These are phyloP conservation scores for Fusarium nisikadoi DNA, from an alignment of 2,329 filamentous ascomycete species.

Conservation along the genomic window DNA sequence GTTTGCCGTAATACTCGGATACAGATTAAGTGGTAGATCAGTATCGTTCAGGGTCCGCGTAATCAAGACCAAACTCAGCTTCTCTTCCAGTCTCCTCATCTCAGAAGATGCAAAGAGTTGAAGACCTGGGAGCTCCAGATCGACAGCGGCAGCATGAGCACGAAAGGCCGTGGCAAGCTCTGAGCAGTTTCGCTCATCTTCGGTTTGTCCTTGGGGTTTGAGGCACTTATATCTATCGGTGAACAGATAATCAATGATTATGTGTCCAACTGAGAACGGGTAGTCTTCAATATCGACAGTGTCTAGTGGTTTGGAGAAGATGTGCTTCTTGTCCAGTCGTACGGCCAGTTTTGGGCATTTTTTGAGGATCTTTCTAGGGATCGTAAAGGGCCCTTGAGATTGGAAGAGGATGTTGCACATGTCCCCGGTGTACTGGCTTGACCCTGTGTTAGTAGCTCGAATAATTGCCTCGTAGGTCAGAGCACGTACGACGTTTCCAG, in stretches of 20 bases:
- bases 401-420: neutral
- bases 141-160: neutral
- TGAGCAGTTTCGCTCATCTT: neutral
- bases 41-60: neutral
- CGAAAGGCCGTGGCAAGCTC: conserved; percentile 10
- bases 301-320: neutral
- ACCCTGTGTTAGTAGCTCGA: neutral
- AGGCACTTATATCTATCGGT: conserved; percentile 4
- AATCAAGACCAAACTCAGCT: neutral
- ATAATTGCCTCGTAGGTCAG: fast-evolving
- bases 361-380: neutral
- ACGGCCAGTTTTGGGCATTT: neutral
- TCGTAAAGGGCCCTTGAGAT: neutral
- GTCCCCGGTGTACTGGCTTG: neutral
- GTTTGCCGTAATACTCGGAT: neutral
- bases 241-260: neutral
- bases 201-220: neutral
- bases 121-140: neutral
- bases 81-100: neutral
- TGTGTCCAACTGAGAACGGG: neutral
- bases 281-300: neutral
- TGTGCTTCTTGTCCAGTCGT: neutral
- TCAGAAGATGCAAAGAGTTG: neutral
- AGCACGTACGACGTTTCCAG: neutral
- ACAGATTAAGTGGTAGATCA: neutral